Evolutionary conservation across 163 green algal genomes (phyloP), one percentile per base, ranked within the genome.

Genomic region (Chloromonas sp.): DNA sequence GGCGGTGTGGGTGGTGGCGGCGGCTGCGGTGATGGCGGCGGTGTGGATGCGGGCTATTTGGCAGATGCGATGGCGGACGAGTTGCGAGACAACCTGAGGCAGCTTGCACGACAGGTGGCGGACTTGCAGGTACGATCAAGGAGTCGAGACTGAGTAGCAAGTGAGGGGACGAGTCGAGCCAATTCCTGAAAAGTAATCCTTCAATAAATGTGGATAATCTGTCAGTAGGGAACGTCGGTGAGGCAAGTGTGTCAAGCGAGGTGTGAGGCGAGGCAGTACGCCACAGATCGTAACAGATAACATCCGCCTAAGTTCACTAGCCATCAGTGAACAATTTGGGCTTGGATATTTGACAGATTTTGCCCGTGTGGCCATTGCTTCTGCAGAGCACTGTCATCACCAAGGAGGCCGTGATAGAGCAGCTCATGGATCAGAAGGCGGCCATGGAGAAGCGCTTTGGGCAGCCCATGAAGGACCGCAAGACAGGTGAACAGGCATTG

Each of bases 61-160:
- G 91, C 91, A 14, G 89, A 94, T 82, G 91, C 87, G 0, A 83
- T 91, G 59, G 91, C 91, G 14, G 91, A 92, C 2, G 87, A 94
- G 89, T 84, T 94, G 78, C 74, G 91, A 1, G 81, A 89, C 2
- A 59, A 78, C 70, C 88, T 94, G 60, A 71, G 83, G n/a, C 84
- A 91, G 77, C 81, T 94, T 82, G 89, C 89, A 2, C 82, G 85
- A 5, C 89, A 92, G 85, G 81, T 90, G 79, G 89, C 86, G 58
- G 83, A 91, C 57, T 78, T 92, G 74, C 87, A 91, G 82, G 87
- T 88, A 58, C 0, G 86, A 36, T 36, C 36, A 36, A 36, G 36
- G 36, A 36, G 36, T 36, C 36, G 36, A 36, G 36, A 36, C 36
- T 36, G 36, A 36, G 36, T 36, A 36, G 36, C 36, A 36, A 36